Percentiles rank a stretch among this genome's conserved stretches.
These are phyloP conservation scores for Amanita exitialis DNA, from an alignment of 768 basidiomycete genomes.

Conservation along the genomic window DNA sequence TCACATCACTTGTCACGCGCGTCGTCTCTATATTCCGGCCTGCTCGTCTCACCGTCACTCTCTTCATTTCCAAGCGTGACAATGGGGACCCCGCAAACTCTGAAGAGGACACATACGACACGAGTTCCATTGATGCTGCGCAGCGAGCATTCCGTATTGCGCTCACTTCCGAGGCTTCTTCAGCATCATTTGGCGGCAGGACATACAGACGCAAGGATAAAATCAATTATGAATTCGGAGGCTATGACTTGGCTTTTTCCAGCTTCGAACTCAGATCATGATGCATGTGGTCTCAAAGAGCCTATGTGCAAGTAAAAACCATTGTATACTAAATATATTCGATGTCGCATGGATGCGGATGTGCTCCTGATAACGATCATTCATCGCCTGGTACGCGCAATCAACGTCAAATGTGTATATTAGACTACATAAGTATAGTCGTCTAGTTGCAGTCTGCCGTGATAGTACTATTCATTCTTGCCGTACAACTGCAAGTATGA, in stretches of 20 bases:
- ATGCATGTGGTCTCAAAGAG: neutral
- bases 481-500: too few species aligned
- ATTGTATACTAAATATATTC: neutral
- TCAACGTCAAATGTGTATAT: too few species aligned
- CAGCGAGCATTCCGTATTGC: slow-evolving; percentile 69
- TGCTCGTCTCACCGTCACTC: slow-evolving; percentile 70
- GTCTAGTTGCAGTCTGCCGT: too few species aligned
- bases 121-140: slow-evolving; percentile 56
- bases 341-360: neutral
- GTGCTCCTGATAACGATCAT: too few species aligned
- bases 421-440: too few species aligned
- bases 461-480: too few species aligned
- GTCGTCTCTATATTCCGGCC: slow-evolving; percentile 94
- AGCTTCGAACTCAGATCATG: slow-evolving; percentile 50
- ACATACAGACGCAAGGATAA: slow-evolving; percentile 84
- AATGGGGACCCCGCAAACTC: slow-evolving; percentile 35
- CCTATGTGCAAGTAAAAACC: too few species aligned
- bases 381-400: too few species aligned
- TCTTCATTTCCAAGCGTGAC: slow-evolving; percentile 75
- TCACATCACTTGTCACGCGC: slow-evolving; percentile 73
- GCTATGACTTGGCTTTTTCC: slow-evolving; percentile 84
- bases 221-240: slow-evolving; percentile 96
- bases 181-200: slow-evolving; percentile 7
- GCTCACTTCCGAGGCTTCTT: slow-evolving; percentile 22
- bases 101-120: slow-evolving; percentile 32